These are phyloP conservation scores for Acanthamoeba healyi DNA, from an alignment of 208 protist species.

Conservation along the genomic window DNA sequence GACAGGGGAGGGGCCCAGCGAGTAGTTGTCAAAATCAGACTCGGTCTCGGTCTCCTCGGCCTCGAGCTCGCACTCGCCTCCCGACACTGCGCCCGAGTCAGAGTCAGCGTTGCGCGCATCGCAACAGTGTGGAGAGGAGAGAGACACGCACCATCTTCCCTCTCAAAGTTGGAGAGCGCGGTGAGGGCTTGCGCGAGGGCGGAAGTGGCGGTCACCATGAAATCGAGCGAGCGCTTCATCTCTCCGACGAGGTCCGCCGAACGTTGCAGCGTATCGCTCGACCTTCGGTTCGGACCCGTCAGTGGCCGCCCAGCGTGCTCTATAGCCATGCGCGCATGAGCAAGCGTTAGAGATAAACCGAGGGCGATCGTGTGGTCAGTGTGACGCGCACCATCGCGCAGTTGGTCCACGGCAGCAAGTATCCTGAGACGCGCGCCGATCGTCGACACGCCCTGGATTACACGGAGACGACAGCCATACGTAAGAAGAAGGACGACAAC, in stretches of 20 bases:
- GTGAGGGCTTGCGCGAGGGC: background rate
- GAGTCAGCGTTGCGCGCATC: background rate
- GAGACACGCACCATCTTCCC: constrained; percentile 29
- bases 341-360: background rate
- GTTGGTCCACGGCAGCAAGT: constrained; percentile 22
- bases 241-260: background rate
- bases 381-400: background rate
- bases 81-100: background rate
- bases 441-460: constrained; percentile 1
- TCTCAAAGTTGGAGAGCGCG: background rate
- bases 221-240: constrained; percentile 34
- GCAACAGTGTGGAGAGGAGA: background rate
- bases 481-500: background rate
- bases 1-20: background rate
- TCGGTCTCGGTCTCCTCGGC: background rate
- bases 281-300: background rate
- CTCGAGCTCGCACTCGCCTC: background rate
- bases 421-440: constrained; percentile 20
- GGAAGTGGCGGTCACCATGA: background rate
- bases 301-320: background rate
- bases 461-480: background rate
- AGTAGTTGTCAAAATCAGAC: background rate
- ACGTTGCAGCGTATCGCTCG: background rate
- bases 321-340: background rate
- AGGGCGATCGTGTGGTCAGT: background rate